phyloP scores from a whole-genome alignment of 768 basidiomycete genomes.

The Pleurotus salmoneostramineus region DNA sequence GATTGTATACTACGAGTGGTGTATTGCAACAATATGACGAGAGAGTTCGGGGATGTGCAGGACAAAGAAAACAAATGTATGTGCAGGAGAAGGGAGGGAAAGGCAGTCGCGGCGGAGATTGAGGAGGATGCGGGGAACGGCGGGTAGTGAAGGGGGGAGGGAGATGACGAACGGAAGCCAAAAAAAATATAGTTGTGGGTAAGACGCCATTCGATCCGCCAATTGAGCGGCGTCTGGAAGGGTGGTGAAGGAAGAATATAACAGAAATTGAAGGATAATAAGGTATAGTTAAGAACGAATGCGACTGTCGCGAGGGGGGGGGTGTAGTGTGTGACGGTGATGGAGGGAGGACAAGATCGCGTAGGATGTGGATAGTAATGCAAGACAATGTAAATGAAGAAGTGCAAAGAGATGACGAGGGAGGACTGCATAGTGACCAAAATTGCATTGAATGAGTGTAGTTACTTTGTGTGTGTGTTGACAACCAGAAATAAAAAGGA shows the following conservation, averaged over 20 bases:
- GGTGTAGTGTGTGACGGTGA: neutral
- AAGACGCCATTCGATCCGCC: constrained; percentile 4
- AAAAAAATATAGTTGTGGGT: constrained; percentile 27
- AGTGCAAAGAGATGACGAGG: constrained; percentile 1
- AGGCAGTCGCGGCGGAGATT: constrained; percentile 24
- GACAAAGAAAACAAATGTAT: constrained; percentile 35
- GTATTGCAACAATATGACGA: constrained; percentile 13
- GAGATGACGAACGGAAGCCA: constrained; percentile 12
- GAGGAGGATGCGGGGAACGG: constrained; percentile 8
- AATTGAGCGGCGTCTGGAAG: constrained; percentile 8
- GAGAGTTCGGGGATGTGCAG: constrained; percentile 13
- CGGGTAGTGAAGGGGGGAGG: constrained; percentile 8
- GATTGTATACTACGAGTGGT: constrained; percentile 16
- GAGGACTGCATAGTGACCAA: constrained; percentile 10
- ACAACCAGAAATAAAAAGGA: constrained; percentile 36
- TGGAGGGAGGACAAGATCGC: neutral
- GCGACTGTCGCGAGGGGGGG: constrained; percentile 31
- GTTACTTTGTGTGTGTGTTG: constrained; percentile 23
- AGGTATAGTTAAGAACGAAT: constrained; percentile 69
- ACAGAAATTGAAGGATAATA: constrained; percentile 55
- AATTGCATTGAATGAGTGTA: constrained; percentile 31
- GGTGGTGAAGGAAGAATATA: constrained; percentile 19
- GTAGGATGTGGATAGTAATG: constrained; percentile 13
- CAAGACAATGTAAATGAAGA: constrained; percentile 12
- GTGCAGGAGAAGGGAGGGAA: constrained; percentile 26